These are phyloP conservation scores for Aspergillus affinis DNA, from an alignment of 495 filamentous ascomycete genomes.

Conservation along the genomic window DNA sequence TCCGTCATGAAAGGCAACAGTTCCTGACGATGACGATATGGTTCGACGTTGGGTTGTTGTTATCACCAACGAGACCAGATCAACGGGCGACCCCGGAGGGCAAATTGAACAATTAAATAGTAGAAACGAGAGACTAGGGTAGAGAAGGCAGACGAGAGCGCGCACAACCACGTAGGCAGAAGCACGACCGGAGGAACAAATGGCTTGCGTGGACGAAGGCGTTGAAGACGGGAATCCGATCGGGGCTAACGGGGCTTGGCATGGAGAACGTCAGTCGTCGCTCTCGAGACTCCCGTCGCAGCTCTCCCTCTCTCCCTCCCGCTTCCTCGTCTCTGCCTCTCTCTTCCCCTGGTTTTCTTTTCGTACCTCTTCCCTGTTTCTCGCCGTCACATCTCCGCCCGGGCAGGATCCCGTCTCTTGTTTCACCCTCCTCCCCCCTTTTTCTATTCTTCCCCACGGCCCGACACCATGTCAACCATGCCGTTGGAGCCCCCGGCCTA, in stretches of 20 bases:
- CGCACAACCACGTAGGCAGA: constrained; percentile 3
- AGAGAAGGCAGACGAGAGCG: background rate
- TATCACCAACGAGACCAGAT: constrained; percentile 14
- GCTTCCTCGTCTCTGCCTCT: background rate
- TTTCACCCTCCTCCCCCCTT: constrained; percentile 2
- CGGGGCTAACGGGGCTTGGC: constrained; percentile 21
- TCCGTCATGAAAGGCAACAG: constrained; percentile 24
- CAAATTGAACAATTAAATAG: background rate
- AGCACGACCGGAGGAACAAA: constrained; percentile 5
- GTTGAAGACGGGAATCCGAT: constrained; percentile 12
- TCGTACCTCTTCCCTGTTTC: background rate
- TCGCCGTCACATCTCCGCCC: background rate
- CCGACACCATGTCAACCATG: constrained; percentile 51
- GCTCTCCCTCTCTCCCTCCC: background rate
- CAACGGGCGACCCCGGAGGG: background rate
- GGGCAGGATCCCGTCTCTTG: constrained; percentile 2
- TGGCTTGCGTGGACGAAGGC: constrained; percentile 27
- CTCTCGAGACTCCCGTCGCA: constrained; percentile 1
- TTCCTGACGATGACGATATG: constrained; percentile 20
- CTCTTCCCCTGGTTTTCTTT: background rate
- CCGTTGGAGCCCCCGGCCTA: constrained; percentile 90
- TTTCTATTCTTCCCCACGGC: constrained; percentile 3
- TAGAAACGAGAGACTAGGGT: constrained; percentile 13
- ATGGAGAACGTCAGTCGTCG: constrained; percentile 14
- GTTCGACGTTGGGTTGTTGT: constrained; percentile 21